phyloP scores from a whole-genome alignment of 805 yeast species.

The Yamadazyma nakazawae region DNA sequence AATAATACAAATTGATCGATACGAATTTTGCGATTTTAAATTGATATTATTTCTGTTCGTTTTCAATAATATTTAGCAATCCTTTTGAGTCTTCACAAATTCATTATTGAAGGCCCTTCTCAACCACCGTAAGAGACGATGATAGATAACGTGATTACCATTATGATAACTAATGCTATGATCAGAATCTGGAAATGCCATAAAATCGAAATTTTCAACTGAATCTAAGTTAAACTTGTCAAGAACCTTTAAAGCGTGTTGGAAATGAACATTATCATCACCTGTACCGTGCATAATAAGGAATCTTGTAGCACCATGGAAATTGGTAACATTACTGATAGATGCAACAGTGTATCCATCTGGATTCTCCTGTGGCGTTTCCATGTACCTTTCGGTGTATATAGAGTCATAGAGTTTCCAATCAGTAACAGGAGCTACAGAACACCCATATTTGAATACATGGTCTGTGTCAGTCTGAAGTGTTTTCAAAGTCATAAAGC shows the following conservation, averaged over 20 bases:
- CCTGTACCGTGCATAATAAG: conserved; percentile 94
- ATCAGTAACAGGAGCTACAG: conserved; percentile 97
- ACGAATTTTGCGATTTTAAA: too few species aligned
- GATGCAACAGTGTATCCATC: conserved; percentile 59
- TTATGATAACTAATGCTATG: conserved; percentile 80
- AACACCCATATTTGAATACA: conserved; percentile 81
- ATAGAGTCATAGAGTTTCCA: conserved; percentile 91
- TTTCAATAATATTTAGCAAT: neutral
- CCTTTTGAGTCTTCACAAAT: neutral
- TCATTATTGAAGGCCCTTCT: conserved; percentile 44
- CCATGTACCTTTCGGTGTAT: conserved; percentile 94
- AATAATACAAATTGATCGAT: neutral
- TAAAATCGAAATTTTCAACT: conserved; percentile 80
- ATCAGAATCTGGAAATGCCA: conserved; percentile 89
- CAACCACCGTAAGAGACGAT: conserved; percentile 69
- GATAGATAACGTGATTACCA: conserved; percentile 71
- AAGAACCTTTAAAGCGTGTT: conserved; percentile 73
- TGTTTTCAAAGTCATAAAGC: conserved; percentile 86
- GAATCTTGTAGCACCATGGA: conserved; percentile 62
- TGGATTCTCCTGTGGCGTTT: conserved; percentile 65
- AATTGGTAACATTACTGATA: conserved; percentile 53
- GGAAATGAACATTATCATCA: conserved; percentile 96
- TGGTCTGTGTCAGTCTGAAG: conserved; percentile 75
- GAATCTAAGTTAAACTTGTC: conserved; percentile 56
- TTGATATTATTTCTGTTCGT: too few species aligned